Evolutionary conservation across 192 early-diverging fungal genomes (phyloP).

Genomic region (Funneliformis geosporum): DNA sequence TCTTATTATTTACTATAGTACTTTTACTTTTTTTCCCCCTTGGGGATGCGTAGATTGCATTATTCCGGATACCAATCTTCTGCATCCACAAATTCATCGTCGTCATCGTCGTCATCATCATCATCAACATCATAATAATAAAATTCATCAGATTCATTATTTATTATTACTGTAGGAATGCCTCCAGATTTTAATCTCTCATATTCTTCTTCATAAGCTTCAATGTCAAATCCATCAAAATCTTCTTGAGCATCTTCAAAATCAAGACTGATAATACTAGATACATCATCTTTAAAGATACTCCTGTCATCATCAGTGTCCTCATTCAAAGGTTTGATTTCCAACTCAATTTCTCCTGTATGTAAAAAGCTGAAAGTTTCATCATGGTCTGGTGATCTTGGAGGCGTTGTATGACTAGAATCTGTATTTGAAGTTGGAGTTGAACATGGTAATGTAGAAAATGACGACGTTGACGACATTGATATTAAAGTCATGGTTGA

Average conservation of each 20-base stretch:
- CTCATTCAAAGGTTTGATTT: not conserved
- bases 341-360: not conserved
- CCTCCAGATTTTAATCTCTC: not conserved
- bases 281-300: conserved; percentile 5
- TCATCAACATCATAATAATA: conserved; percentile 7
- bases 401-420: not conserved
- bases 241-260: not conserved
- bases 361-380: not conserved
- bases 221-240: not conserved
- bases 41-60: not conserved
- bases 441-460: conserved; percentile 2
- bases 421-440: not conserved
- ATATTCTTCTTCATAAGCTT: conserved; percentile 3
- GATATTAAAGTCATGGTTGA: not conserved
- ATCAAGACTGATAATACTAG: not conserved
- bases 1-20: not conserved
- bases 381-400: not conserved
- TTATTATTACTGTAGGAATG: not conserved
- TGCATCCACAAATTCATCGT: conserved; percentile 23
- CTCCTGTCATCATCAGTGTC: not conserved
- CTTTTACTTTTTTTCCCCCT: not conserved
- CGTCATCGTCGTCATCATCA: conserved; percentile 20
- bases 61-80: conserved; percentile 2
- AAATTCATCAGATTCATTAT: conserved; percentile 17
- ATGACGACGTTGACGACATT: conserved; percentile 4